These are phyloP conservation scores for Astrephomene gubernaculifera DNA, from an alignment of 139 green algal genomes.

Conservation along the genomic window DNA sequence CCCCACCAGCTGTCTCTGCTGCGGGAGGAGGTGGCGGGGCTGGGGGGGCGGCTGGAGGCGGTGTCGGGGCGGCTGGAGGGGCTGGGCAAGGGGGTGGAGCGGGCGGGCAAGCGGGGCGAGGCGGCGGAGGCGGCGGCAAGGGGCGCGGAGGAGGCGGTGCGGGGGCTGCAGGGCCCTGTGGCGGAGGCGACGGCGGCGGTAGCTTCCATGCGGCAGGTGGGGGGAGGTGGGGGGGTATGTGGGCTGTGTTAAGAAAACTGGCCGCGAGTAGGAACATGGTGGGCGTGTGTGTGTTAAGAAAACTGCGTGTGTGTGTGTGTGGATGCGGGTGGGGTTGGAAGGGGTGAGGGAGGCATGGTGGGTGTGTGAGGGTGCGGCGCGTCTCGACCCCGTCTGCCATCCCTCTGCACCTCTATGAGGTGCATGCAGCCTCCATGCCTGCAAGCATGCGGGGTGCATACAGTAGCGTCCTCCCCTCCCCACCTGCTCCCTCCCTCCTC, in stretches of 20 bases:
- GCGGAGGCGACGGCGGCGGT: neutral
- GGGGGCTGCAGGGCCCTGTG: conserved; percentile 11
- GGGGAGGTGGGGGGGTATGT: neutral
- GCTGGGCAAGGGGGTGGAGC: conserved; percentile 14
- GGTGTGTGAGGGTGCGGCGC: too few relatives aligned
- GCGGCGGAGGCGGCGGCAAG: neutral
- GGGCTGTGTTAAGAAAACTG: too few relatives aligned
- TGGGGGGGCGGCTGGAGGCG: neutral
- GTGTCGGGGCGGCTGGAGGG: conserved; percentile 5
- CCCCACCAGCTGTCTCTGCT: neutral
- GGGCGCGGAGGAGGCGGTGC: conserved; percentile 13
- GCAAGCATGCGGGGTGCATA: too few relatives aligned
- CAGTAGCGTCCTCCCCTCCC: neutral
- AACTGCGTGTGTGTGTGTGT: too few relatives aligned
- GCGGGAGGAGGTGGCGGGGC: neutral
- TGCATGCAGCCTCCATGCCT: too few relatives aligned
- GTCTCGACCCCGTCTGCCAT: too few relatives aligned
- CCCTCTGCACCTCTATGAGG: too few relatives aligned
- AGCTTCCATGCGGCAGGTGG: conserved; percentile 3
- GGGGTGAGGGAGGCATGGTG: neutral
- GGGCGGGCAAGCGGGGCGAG: neutral
- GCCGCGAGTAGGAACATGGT: too few relatives aligned
- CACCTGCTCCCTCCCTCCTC: too few relatives aligned
- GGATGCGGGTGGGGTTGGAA: neutral
- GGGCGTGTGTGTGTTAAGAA: too few relatives aligned